Conservation (phyloP, 768 basidiomycete species). For the Lactarius hengduanensis region DNA sequence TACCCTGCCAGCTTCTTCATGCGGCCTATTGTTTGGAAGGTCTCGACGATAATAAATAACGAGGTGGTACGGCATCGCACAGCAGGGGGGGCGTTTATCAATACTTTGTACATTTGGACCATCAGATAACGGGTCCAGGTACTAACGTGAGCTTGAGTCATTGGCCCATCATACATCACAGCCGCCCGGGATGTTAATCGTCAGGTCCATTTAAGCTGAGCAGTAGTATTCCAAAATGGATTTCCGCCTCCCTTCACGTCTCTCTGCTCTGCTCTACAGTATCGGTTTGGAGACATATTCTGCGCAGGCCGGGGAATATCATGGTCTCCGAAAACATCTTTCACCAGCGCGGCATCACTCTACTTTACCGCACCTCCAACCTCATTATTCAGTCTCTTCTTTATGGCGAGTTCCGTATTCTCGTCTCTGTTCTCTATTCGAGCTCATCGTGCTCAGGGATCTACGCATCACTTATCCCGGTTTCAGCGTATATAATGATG, state of each 20-base stretch:
- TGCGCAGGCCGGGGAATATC: neutral
- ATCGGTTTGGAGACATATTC: neutral
- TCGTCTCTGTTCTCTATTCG: neutral
- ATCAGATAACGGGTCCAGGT: neutral
- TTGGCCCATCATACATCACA: no score
- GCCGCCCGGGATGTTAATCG: no score
- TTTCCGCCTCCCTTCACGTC: neutral
- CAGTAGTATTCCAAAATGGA: neutral
- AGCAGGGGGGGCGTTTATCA: neutral
- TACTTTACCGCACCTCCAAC: neutral
- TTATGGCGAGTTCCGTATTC: neutral
- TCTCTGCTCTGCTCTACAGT: no score
- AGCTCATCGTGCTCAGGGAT: neutral
- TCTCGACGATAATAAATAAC: neutral
- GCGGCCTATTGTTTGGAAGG: neutral
- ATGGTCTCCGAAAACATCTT: neutral
- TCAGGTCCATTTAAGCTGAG: neutral
- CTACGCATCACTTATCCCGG: neutral
- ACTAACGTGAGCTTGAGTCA: neutral
- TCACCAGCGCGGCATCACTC: neutral
- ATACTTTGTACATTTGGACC: neutral
- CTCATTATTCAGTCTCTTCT: neutral
- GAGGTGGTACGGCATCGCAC: neutral
- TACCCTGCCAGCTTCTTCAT: neutral
- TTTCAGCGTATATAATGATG: neutral